Evolutionary conservation across 495 filamentous ascomycete species (phyloP).

Genomic region (Tuber indicum): DNA sequence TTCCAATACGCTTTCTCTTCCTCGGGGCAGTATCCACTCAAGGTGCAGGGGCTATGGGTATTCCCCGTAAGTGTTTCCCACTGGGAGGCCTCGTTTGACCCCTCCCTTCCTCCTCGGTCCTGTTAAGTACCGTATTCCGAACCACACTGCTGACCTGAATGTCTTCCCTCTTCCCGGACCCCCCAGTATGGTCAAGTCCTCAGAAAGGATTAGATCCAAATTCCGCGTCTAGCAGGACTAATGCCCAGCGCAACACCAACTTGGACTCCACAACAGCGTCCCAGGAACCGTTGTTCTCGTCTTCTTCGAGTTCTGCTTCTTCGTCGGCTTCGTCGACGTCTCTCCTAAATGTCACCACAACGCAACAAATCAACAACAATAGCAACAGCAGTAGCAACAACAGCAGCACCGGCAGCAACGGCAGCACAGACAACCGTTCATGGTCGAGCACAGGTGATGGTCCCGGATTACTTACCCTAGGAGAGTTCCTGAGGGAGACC

Average conservation of each 20-base stretch:
- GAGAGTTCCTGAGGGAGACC: constrained; percentile 39
- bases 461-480: constrained; percentile 29
- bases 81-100: neutral
- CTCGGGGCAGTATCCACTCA: constrained; percentile 6
- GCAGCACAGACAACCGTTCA: constrained; percentile 8
- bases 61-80: constrained; percentile 24
- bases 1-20: neutral
- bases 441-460: neutral
- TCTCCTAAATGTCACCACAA: constrained; percentile 9
- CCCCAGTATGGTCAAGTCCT: constrained; percentile 10
- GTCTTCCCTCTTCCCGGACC: neutral
- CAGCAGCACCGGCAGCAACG: constrained; percentile 24
- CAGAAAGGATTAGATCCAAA: neutral
- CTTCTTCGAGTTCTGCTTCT: constrained; percentile 18
- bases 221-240: constrained; percentile 1
- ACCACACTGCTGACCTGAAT: neutral
- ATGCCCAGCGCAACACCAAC: neutral
- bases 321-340: constrained; percentile 18
- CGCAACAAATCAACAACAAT: constrained; percentile 7
- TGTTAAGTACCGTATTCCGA: neutral
- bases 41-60: constrained; percentile 28
- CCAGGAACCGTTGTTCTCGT: constrained; percentile 13
- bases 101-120: neutral
- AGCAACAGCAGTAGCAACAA: constrained; percentile 6
- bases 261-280: neutral